Base-by-base conservation (phyloP, 2,329 filamentous ascomycete species). In the Penicillium vulpinum region DNA sequence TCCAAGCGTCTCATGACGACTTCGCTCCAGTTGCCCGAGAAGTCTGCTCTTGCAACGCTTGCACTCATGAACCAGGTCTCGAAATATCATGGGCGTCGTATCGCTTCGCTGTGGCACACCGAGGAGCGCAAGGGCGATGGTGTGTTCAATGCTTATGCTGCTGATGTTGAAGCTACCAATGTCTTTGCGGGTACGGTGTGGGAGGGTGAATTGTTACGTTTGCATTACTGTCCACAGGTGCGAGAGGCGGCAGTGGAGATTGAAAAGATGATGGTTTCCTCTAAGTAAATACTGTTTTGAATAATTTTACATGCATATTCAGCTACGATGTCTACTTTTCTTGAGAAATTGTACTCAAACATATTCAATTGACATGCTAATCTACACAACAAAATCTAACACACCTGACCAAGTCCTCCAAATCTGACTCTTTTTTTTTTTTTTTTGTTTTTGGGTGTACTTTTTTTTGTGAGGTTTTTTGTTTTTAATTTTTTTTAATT, bases 41-140 rank as follows among this genome's bases (percentile, higher is more conserved):
- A 96, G 74, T 95, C 90, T 1, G 85, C 87, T 39, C 84, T 91
- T 62, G 93, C 93, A 0, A 83, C 93, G 53, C 79, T 97, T 5
- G 88, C 88, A 2, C 80, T 99, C 28, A 75, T 97, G 41, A 85
- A 85, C 50, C 88, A 92, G 65, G 85, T 97, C 2, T 85, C 88
- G 0, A 90, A 90, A 73, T 87, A 88, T 2, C 92, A 99, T 72
- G 87, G 87, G 46, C 88, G 86, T 66, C 95, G 93, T 75, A 85
- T 97, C 41, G 85, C 85, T 36, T 85, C 88, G n/a, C 75, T 99
- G 59, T 99, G 94, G 93, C 87, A 95, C 68, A 96, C 92, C 0
- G 93, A 97, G 72, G 94, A 97, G 78, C 83, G 93, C 48, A 89
- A 90, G 72, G 93, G 93, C 7, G 93, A 97, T 71, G 94, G 94